Evolutionary conservation across 106 monocot genomes (phyloP).

Genomic region (Dioscorea zingiberensis): DNA sequence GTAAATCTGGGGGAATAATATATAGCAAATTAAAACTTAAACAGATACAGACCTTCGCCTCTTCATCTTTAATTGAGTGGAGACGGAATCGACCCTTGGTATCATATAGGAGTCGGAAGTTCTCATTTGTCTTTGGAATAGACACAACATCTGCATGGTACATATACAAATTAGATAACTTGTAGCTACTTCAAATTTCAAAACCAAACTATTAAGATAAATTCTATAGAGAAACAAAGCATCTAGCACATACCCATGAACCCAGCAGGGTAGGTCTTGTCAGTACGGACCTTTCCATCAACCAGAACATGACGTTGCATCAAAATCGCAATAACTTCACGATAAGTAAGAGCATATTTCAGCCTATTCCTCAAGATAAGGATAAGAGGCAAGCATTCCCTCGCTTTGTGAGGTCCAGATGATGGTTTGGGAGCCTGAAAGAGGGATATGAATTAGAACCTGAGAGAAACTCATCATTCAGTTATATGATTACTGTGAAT

Average conservation of each 20-base stretch:
- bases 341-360: slow-evolving; percentile 80
- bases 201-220: too few relatives aligned
- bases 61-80: slow-evolving; percentile 71
- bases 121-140: slow-evolving; percentile 85
- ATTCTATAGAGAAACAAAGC: too few relatives aligned
- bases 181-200: not conserved
- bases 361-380: slow-evolving; percentile 78
- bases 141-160: slow-evolving; percentile 65
- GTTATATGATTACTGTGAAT: not conserved
- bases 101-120: slow-evolving; percentile 81
- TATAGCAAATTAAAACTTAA: too few relatives aligned
- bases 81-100: slow-evolving; percentile 89
- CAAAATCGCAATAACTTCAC: slow-evolving; percentile 73
- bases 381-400: slow-evolving; percentile 80
- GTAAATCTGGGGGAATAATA: too few relatives aligned
- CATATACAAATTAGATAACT: not conserved
- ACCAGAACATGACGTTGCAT: slow-evolving; percentile 88
- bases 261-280: slow-evolving; percentile 88
- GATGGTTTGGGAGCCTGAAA: slow-evolving; percentile 84
- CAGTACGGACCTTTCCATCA: slow-evolving; percentile 75
- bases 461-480: not conserved
- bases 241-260: slow-evolving; percentile 67
- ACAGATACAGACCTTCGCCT: slow-evolving; percentile 48
- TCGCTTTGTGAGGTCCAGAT: slow-evolving; percentile 83
- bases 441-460: not conserved